phyloP scores from a whole-genome alignment of 805 yeast species.

The Cyberlindnera samutprakarnensis region DNA sequence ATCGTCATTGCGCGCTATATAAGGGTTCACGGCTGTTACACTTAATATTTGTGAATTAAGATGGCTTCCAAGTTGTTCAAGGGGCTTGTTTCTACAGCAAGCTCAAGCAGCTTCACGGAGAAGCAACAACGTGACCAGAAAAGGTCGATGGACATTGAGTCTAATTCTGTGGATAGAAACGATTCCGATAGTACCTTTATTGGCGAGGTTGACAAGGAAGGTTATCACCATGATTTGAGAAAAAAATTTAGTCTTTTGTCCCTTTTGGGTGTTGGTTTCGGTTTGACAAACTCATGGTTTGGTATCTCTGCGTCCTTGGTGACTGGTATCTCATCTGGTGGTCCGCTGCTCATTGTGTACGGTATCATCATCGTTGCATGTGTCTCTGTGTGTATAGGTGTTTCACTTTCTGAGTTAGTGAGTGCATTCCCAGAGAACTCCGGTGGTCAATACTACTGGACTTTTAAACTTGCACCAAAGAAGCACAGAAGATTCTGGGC shows the following conservation, averaged over 20 bases:
- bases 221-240: slow-evolving; percentile 13
- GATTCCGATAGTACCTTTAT: too few species aligned
- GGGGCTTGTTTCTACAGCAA: too few species aligned
- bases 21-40: too few species aligned
- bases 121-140: too few species aligned
- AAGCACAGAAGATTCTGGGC: slow-evolving; percentile 31
- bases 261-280: slow-evolving; percentile 51
- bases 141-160: too few species aligned
- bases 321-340: slow-evolving; percentile 50
- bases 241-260: slow-evolving; percentile 35
- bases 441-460: slow-evolving; percentile 57
- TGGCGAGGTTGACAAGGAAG: too few species aligned
- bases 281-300: slow-evolving; percentile 54
- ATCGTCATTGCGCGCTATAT: too few species aligned
- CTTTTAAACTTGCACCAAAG: slow-evolving; percentile 43
- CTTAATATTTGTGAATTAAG: too few species aligned
- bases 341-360: slow-evolving; percentile 49
- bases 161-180: too few species aligned
- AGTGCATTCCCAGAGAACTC: slow-evolving; percentile 45
- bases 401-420: slow-evolving; percentile 45
- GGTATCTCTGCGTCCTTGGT: slow-evolving; percentile 50
- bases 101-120: too few species aligned
- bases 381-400: slow-evolving; percentile 40
- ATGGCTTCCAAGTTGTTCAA: too few species aligned
- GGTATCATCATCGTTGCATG: slow-evolving; percentile 46